Conservation (phyloP, 352 stramenopile genomes). For the Globisporangium cystogenes region DNA sequence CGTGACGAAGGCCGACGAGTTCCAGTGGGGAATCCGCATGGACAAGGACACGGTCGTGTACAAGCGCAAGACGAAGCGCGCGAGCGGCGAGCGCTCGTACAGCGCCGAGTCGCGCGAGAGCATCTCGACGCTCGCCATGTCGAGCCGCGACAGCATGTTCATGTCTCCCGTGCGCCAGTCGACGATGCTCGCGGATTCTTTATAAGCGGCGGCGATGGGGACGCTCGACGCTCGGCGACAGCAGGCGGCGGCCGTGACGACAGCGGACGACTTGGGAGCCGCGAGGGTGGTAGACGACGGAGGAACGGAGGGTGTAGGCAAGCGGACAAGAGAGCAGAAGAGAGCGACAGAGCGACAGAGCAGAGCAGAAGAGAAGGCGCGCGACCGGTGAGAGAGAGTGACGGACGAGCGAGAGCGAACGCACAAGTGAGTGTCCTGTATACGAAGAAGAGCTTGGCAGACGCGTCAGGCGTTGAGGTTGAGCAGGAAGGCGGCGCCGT, state of each 20-base stretch:
- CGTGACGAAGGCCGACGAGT: slow-evolving; percentile 78
- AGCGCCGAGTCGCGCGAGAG: slow-evolving; percentile 63
- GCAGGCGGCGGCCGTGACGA: too few relatives aligned
- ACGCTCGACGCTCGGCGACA: too few relatives aligned
- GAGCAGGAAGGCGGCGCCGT: slow-evolving; percentile 89
- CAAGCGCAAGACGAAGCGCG: slow-evolving; percentile 84
- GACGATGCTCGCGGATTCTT: slow-evolving; percentile 50
- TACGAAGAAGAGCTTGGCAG: slow-evolving; percentile 7
- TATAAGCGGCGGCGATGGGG: slow-evolving; percentile 14
- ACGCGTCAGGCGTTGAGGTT: slow-evolving; percentile 80
- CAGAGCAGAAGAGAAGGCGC: not conserved
- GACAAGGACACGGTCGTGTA: slow-evolving; percentile 88
- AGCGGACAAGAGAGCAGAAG: not conserved
- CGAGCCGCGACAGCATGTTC: slow-evolving; percentile 75
- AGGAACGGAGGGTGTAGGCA: not conserved
- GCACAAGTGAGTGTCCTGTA: slow-evolving; percentile 10
- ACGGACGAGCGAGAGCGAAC: not conserved
- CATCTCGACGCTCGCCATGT: slow-evolving; percentile 72
- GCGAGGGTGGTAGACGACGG: too few relatives aligned
- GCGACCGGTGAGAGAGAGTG: not conserved
- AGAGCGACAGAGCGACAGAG: not conserved
- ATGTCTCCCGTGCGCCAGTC: slow-evolving; percentile 57
- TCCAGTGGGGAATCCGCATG: slow-evolving; percentile 88
- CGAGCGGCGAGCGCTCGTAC: slow-evolving; percentile 44
- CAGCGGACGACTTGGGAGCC: too few relatives aligned